Evolutionary conservation across 306 rosid species (phyloP), one percentile per base, ranked within the genome.

Genomic region (Casuarina glauca): DNA sequence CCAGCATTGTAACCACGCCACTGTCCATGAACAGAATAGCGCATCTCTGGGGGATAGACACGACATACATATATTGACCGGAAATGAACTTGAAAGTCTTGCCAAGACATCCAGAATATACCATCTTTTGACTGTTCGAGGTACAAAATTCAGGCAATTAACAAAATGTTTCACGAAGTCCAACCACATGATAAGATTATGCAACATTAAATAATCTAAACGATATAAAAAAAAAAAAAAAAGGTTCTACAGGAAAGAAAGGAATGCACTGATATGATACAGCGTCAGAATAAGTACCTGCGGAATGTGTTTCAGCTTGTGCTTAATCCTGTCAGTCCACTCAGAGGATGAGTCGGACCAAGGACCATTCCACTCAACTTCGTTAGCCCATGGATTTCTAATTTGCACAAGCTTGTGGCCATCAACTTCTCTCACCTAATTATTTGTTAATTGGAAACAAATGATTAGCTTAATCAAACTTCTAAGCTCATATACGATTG

Each of bases 101-200:
- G 99, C 99, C 99, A 96, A 52, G 99, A 96, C 99, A 96, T 93
- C 99, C 99, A 96, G 84, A 96, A 96, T 84, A 96, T 96, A 73
- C 99, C 98, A 80, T 96, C 97, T 80, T 86, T 93, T 51, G 99
- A 93, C 99, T 96, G 94, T 80, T 53, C 12, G 69, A 74, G 63
- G 38, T 58, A 19, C 38, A 69, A 20, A 61, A 44, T 66, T 69
- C 64, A 13, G 69, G 69, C 72, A 82, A 45, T 53, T 15, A 71
- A 17, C 19, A 38, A 35, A 48, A 10, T 42, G 79, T 67, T 72
- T 75, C 16, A 80, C 70, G 48, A 60, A 72, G 43, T 3, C 68
- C 36, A 10, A 35, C n/a, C 9, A 61, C 12, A 32, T 3, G 49
- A 26, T 43, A 48, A 48, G 73, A 17, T 58, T 9, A 63, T 63